These are phyloP conservation scores for Pseudogymnoascus sp. DNA, from an alignment of 2,329 filamentous ascomycete species.

Conservation along the genomic window DNA sequence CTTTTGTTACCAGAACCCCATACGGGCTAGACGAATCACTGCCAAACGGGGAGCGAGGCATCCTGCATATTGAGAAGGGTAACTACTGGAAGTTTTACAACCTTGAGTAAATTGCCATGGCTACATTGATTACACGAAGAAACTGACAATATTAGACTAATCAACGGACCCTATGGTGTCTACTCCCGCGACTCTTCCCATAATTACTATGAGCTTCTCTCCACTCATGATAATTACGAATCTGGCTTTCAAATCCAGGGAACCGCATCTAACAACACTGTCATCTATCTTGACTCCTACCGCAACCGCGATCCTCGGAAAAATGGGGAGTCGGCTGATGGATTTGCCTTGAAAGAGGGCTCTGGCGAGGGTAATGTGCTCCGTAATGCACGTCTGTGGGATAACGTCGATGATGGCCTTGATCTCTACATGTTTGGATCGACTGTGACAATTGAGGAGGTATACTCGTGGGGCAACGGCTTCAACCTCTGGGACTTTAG, in stretches of 20 bases:
- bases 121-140: background rate
- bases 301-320: slow-evolving; percentile 40
- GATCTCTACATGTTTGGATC: slow-evolving; percentile 37
- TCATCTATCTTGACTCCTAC: slow-evolving; percentile 37
- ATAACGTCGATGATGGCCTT: slow-evolving; percentile 43
- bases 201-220: slow-evolving; percentile 31
- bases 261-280: slow-evolving; percentile 30
- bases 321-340: slow-evolving; percentile 43
- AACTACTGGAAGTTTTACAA: slow-evolving; percentile 40
- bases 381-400: slow-evolving; percentile 38
- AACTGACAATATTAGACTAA: slow-evolving; percentile 16
- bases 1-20: slow-evolving; percentile 29
- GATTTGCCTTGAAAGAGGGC: slow-evolving; percentile 40
- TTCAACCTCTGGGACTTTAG: slow-evolving; percentile 37
- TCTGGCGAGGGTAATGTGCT: slow-evolving; percentile 38
- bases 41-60: slow-evolving; percentile 35
- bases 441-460: slow-evolving; percentile 36
- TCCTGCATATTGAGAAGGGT: slow-evolving; percentile 37
- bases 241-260: slow-evolving; percentile 33
- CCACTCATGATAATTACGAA: slow-evolving; percentile 33
- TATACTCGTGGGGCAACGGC: slow-evolving; percentile 39
- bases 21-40: slow-evolving; percentile 33
- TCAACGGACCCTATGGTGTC: slow-evolving; percentile 32
- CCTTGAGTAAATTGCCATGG: slow-evolving; percentile 21
- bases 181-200: slow-evolving; percentile 29